These are phyloP conservation scores for Leccinum variicolor DNA, from an alignment of 768 basidiomycete genomes.

Conservation along the genomic window DNA sequence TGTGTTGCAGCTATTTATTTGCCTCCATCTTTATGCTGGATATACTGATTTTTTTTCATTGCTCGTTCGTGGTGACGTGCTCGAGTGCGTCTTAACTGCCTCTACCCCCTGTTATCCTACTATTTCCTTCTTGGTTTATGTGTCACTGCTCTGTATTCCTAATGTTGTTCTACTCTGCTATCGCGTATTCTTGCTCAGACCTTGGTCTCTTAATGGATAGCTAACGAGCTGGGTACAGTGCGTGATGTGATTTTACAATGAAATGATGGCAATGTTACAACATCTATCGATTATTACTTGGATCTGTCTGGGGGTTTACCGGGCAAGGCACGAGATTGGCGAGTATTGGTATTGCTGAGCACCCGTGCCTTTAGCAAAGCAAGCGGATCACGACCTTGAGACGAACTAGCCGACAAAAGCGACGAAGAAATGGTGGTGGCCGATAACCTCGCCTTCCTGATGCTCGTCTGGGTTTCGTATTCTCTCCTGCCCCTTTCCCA, in stretches of 20 bases:
- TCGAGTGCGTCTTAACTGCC: conserved; percentile 29
- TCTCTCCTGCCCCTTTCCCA: conserved; percentile 57
- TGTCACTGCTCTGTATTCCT: conserved; percentile 48
- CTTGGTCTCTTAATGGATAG: conserved; percentile 31
- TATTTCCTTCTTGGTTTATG: conserved; percentile 41
- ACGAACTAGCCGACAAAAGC: conserved; percentile 15
- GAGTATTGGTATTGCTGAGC: conserved; percentile 60
- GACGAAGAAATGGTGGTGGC: conserved; percentile 26
- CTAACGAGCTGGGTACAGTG: conserved; percentile 9
- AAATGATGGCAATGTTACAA: neutral
- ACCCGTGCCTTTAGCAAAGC: conserved; percentile 52
- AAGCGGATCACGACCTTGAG: conserved; percentile 31
- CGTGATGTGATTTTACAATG: conserved; percentile 15
- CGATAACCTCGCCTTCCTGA: conserved; percentile 47
- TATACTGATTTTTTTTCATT: conserved; percentile 30
- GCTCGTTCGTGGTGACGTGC: conserved; percentile 27
- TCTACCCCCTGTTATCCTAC: conserved; percentile 35
- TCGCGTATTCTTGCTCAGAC: conserved; percentile 43
- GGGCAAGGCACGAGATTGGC: conserved; percentile 27
- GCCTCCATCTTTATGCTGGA: conserved; percentile 42
- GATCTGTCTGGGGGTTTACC: conserved; percentile 21
- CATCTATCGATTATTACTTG: conserved; percentile 15
- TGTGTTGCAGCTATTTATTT: conserved; percentile 38
- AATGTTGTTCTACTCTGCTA: conserved; percentile 61
- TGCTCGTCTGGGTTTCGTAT: conserved; percentile 39